Evolutionary conservation across 345 rosid genomes (phyloP).

Genomic region (Heritiera fomes): DNA sequence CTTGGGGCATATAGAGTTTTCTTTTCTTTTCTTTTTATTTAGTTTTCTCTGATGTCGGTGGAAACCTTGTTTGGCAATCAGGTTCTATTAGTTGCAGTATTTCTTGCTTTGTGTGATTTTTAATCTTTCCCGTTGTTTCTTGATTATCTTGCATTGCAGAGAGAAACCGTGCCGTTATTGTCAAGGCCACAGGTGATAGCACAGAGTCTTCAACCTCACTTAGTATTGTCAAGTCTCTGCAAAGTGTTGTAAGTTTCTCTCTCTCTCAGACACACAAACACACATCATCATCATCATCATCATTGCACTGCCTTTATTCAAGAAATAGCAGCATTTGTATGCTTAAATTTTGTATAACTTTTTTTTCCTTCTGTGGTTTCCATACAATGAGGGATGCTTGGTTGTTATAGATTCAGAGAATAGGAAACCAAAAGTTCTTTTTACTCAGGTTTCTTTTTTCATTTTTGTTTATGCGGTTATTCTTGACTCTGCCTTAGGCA

Average conservation of each 20-base stretch:
- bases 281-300: background rate
- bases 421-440: background rate
- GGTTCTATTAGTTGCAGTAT: background rate
- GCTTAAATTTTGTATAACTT: background rate
- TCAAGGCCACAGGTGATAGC: conserved; percentile 62
- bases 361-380: background rate
- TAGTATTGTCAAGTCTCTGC: conserved; percentile 54
- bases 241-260: conserved; percentile 57
- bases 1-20: background rate
- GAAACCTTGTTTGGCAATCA: background rate
- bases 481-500: background rate
- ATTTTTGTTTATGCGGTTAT: background rate
- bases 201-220: conserved; percentile 70
- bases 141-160: conserved; percentile 39
- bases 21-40: background rate
- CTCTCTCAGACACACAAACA: background rate
- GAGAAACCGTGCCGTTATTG: conserved; percentile 36
- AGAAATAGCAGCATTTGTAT: conserved; percentile 8
- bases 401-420: background rate
- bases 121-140: background rate
- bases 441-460: background rate
- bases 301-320: background rate
- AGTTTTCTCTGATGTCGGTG: background rate
- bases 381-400: background rate
- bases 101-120: background rate